These are phyloP conservation scores for Neospora caninum DNA, from an alignment of 169 alveolate species.

Conservation along the genomic window DNA sequence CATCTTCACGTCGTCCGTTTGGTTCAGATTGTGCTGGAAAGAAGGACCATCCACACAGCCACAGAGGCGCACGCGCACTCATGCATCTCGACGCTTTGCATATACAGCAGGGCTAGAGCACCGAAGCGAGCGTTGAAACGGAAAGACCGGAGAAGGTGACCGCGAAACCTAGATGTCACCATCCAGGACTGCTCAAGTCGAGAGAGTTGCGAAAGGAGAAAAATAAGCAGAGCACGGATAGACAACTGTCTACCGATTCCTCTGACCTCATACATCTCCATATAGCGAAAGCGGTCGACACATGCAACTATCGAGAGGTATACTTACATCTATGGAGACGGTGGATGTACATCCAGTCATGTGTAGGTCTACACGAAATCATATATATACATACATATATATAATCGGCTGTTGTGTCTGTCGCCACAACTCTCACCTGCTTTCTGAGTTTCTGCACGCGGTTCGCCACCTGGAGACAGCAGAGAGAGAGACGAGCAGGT, in stretches of 20 bases:
- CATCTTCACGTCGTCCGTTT: constrained; percentile 56
- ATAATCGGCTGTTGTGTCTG: background rate
- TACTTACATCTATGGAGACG: background rate
- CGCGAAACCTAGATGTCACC: no score
- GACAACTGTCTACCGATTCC: no score
- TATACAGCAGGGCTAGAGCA: background rate
- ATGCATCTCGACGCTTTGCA: background rate
- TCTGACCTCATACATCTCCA: no score
- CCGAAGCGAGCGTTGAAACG: background rate
- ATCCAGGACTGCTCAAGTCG: no score
- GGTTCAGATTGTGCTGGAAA: constrained; percentile 44
- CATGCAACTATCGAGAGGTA: background rate
- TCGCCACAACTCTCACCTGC: background rate
- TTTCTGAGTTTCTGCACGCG: constrained; percentile 66
- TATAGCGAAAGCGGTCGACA: background rate
- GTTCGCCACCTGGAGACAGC: constrained; percentile 53
- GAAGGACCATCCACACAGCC: background rate
- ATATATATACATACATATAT: background rate
- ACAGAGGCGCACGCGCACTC: background rate
- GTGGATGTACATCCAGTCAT: background rate
- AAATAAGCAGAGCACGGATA: no score
- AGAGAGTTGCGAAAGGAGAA: no score
- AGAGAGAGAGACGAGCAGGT: background rate
- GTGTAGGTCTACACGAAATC: background rate
- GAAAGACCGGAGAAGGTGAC: no score